phyloP scores from a whole-genome alignment of 1,284 basidiomycete genomes.

The Rhodotorula glutinis region DNA sequence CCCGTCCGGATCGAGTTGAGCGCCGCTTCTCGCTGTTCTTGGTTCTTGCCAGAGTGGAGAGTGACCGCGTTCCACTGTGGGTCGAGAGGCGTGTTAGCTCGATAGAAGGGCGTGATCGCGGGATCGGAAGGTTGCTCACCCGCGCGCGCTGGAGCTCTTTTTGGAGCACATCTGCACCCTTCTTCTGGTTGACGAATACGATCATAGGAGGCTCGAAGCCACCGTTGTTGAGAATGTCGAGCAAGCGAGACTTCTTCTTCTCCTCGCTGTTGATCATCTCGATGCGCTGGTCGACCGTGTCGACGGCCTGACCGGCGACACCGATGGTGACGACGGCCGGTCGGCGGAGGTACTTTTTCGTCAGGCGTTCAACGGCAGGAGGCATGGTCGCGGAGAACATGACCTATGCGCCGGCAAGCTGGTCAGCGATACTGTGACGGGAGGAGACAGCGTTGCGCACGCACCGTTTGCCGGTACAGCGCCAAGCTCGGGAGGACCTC shows the following conservation, averaged over 20 bases:
- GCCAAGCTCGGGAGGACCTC: constrained; percentile 42
- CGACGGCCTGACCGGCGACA: constrained; percentile 93
- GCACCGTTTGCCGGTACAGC: constrained; percentile 46
- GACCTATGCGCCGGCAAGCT: constrained; percentile 28
- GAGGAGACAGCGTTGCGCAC: not conserved
- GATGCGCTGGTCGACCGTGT: constrained; percentile 93
- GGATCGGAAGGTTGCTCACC: constrained; percentile 3
- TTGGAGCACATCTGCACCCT: constrained; percentile 93
- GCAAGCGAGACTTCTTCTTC: constrained; percentile 83
- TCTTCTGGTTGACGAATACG: constrained; percentile 98
- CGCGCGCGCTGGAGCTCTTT: constrained; percentile 71
- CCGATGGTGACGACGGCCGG: constrained; percentile 97
- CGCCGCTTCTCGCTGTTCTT: constrained; percentile 91
- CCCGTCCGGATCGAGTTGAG: constrained; percentile 81
- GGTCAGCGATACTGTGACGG: not conserved
- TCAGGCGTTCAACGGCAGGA: constrained; percentile 85
- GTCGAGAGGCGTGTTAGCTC: not conserved
- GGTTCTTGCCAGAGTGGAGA: constrained; percentile 94
- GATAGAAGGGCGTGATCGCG: not conserved
- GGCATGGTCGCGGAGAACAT: constrained; percentile 99
- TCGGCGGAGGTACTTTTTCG: constrained; percentile 85
- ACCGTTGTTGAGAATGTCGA: constrained; percentile 85
- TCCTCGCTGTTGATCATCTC: constrained; percentile 92
- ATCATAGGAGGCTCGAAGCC: constrained; percentile 87
- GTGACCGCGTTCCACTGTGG: constrained; percentile 78